Evolutionary conservation across 2,329 filamentous ascomycete species (phyloP).

Genomic region (Fusarium luffae): DNA sequence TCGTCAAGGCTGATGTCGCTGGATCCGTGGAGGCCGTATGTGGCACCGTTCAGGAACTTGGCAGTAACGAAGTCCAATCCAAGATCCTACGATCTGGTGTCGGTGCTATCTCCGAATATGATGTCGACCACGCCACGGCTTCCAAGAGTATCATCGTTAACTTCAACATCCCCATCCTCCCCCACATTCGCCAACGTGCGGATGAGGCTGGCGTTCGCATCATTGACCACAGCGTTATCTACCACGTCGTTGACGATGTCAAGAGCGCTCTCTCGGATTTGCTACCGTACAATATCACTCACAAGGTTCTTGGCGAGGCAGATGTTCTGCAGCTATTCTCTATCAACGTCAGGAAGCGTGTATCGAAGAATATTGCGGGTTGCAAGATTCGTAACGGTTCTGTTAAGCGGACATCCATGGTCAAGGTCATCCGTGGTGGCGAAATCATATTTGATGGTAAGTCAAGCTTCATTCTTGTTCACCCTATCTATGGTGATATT

Average conservation of each 20-base stretch:
- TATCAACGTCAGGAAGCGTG: slow-evolving; percentile 79
- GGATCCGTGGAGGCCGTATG: slow-evolving; percentile 93
- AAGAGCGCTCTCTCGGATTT: slow-evolving; percentile 74
- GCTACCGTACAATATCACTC: slow-evolving; percentile 73
- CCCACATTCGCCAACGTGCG: slow-evolving; percentile 75
- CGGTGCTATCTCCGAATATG: slow-evolving; percentile 83
- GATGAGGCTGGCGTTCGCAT: slow-evolving; percentile 78
- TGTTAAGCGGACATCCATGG: slow-evolving; percentile 71
- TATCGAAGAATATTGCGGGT: slow-evolving; percentile 82
- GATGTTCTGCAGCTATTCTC: slow-evolving; percentile 86
- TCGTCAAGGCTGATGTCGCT: slow-evolving; percentile 91
- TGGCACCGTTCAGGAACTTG: slow-evolving; percentile 79
- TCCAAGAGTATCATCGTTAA: slow-evolving; percentile 82
- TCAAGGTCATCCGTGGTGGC: slow-evolving; percentile 77
- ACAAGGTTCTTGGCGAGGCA: slow-evolving; percentile 85
- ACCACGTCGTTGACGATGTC: slow-evolving; percentile 80
- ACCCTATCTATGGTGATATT: background rate
- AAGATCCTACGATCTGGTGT: slow-evolving; percentile 81
- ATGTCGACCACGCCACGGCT: slow-evolving; percentile 86
- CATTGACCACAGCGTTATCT: slow-evolving; percentile 88
- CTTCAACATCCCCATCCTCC: slow-evolving; percentile 81
- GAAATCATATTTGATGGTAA: slow-evolving; percentile 84
- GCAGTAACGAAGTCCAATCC: slow-evolving; percentile 84
- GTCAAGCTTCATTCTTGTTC: slow-evolving; percentile 49
- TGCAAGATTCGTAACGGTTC: slow-evolving; percentile 87